Evolutionary conservation across 345 rosid genomes (phyloP), one percentile per base, ranked within the genome.

Genomic region (Salix purpurea): DNA sequence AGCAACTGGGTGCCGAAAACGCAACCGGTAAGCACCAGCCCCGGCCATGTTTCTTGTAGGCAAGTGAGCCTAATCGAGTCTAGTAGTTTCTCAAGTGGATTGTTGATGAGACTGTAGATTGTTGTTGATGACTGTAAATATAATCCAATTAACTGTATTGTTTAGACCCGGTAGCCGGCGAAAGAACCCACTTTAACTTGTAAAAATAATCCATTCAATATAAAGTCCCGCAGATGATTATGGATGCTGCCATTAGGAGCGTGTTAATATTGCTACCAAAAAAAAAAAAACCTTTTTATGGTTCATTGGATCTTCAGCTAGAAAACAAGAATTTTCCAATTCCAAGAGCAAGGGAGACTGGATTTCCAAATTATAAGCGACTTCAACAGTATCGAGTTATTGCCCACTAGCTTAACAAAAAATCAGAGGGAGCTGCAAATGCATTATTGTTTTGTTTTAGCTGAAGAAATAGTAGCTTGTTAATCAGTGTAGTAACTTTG

Each of bases 191-290:
- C 56, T 50, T n/a, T n/a, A n/a, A n/a, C n/a, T n/a, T 34, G 37
- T 34, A 34, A 34, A 34, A 34, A 34, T 0, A 34, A 16, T 18
- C 23, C 7, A 19, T 18, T 16, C 58, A 18, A 56, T 13, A n/a
- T n/a, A 9, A 56, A 24, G 62, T 56, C 62, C 62, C 26, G 10
- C 62, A 58, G 28, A 58, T 8, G 62, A 26, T 58, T 26, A 58
- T 58, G 28, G 62, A 23, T n/a, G 62, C 62, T 65, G 42, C 79
- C 70, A 64, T 69, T 37, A 6, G 44, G 50, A 16, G 18, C 42
- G 14, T 5, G 54, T 9, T 68, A 67, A 72, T 48, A 54, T 73
- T 58, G 66, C 68, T 68, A 76, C 56, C 72, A 74, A 34, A 34
- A 34, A 34, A n/a, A n/a, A n/a, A 5, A 34, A 4, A 34, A 30